Conservation (phyloP, 805 yeast genomes). For the Yarrowia divulgata region DNA sequence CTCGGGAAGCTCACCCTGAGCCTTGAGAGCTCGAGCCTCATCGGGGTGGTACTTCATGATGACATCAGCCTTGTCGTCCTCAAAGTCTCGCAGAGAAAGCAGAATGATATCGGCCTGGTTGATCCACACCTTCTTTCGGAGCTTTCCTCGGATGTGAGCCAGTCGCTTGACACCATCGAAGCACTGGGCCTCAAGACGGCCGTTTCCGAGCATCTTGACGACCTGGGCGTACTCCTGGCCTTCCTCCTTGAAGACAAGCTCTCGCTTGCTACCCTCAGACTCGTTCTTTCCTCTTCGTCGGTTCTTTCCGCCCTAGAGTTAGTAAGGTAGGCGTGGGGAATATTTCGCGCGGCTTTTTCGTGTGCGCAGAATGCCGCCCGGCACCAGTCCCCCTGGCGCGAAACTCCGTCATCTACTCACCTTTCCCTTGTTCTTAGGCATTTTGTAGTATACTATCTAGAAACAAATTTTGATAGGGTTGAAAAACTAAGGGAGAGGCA, state of each 20-base stretch:
- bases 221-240: constrained; percentile 99
- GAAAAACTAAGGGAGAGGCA: constrained; percentile 27
- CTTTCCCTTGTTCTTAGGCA: constrained; percentile 83
- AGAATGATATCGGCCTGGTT: constrained; percentile 97
- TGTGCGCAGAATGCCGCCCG: neutral
- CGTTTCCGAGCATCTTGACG: constrained; percentile 97
- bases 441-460: constrained; percentile 48
- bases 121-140: constrained; percentile 99
- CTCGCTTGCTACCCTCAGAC: constrained; percentile 90
- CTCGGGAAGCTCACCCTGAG: constrained; percentile 96
- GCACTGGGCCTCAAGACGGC: constrained; percentile 93
- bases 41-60: constrained; percentile 96
- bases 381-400: neutral
- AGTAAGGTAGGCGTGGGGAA: constrained; percentile 9
- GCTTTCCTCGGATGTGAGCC: constrained; percentile 98
- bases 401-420: constrained; percentile 47
- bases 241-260: constrained; percentile 87
- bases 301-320: constrained; percentile 62
- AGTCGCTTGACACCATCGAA: constrained; percentile 93
- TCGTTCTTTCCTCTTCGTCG: constrained; percentile 99
- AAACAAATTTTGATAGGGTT: constrained; percentile 36
- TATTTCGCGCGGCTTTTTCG: neutral
- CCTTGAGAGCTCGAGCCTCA: constrained; percentile 96
- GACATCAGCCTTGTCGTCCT: constrained; percentile 97
- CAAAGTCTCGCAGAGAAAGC: constrained; percentile 97